Conservation (phyloP, 495 filamentous ascomycete species). For the Parachaetomium inaequale region DNA sequence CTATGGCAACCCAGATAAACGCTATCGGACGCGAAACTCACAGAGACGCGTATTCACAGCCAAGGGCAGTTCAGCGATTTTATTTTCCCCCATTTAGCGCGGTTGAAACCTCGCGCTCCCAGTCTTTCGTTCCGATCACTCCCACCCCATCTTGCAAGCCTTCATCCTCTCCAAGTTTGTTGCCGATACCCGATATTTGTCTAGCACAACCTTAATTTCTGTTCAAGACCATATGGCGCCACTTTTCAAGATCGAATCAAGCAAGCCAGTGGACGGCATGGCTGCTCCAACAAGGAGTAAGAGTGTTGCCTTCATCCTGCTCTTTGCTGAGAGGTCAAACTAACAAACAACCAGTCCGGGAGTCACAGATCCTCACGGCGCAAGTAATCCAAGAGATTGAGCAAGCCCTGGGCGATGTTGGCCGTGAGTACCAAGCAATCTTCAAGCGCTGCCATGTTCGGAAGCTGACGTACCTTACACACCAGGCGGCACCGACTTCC, state of each 20-base stretch:
- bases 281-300: neutral
- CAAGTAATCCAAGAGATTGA: slow-evolving; percentile 20
- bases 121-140: neutral
- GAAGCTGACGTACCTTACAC: neutral
- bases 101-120: neutral
- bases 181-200: neutral
- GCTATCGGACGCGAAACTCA: too few species aligned
- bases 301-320: neutral
- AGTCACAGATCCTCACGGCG: neutral
- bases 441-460: neutral
- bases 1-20: neutral
- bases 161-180: neutral
- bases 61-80: neutral
- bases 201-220: neutral
- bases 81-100: neutral
- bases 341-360: neutral
- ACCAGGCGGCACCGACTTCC: slow-evolving; percentile 11
- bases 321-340: neutral
- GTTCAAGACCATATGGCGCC: neutral
- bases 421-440: slow-evolving; percentile 11
- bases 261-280: neutral
- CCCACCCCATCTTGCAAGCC: neutral
- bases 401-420: slow-evolving; percentile 16
- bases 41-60: neutral
- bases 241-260: too few species aligned